Evolutionary conservation across 2,329 filamentous ascomycete genomes (phyloP).

Genomic region (Dothiorella sarmentorum): DNA sequence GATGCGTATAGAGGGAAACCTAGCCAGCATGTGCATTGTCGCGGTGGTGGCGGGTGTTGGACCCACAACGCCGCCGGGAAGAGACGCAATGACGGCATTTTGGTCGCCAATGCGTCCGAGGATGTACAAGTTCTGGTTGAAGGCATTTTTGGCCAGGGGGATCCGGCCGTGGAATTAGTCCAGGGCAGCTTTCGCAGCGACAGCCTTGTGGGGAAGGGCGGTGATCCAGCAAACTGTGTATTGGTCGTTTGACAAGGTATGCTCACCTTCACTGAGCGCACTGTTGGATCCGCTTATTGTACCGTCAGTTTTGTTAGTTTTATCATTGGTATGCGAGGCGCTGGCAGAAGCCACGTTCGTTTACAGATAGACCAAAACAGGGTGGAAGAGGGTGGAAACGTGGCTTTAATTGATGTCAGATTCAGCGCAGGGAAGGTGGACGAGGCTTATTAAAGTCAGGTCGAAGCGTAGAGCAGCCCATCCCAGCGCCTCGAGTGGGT

Average conservation of each 20-base stretch:
- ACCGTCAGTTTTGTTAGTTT: no score
- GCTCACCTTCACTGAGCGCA: no score
- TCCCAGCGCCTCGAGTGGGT: no score
- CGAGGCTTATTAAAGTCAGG: no score
- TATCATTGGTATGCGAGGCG: no score
- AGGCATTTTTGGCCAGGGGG: neutral
- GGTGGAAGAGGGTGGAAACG: no score
- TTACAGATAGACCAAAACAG: no score
- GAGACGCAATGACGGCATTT: slow-evolving; percentile 26
- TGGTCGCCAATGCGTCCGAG: slow-evolving; percentile 24
- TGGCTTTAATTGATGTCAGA: no score
- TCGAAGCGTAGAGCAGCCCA: no score
- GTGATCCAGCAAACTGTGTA: neutral
- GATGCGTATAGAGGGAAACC: neutral
- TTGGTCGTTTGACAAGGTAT: neutral
- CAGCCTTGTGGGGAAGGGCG: neutral
- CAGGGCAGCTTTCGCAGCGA: neutral
- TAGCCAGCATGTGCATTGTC: neutral
- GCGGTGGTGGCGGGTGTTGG: slow-evolving; percentile 21
- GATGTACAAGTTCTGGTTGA: slow-evolving; percentile 16
- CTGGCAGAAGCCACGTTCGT: no score
- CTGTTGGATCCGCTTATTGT: no score
- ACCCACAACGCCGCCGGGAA: slow-evolving; percentile 23
- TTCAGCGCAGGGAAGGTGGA: no score
- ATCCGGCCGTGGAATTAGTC: neutral